phyloP scores from a whole-genome alignment of 192 early-diverging fungal species.

The Pilaira anomala region DNA sequence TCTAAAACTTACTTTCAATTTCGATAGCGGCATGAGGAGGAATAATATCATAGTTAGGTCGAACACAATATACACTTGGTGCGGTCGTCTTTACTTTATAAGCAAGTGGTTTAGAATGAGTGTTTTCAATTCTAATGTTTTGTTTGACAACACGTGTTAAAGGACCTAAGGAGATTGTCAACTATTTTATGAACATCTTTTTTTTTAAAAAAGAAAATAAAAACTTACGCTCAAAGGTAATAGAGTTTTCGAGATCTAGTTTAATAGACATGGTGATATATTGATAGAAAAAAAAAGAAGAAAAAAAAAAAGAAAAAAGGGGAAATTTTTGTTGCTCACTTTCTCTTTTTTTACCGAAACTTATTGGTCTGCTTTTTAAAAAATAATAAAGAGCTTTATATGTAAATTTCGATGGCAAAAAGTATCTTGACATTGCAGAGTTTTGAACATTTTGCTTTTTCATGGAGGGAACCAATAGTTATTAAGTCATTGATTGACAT shows the following conservation, averaged over 20 bases:
- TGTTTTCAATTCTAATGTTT: constrained; percentile 59
- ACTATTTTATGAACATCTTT: background rate
- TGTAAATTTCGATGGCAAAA: no score
- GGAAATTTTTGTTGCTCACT: no score
- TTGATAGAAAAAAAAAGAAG: no score
- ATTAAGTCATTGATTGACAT: no score
- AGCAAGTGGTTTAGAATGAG: constrained; percentile 65
- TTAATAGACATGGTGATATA: constrained; percentile 70
- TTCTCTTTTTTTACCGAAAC: no score
- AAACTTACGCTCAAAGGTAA: constrained; percentile 60
- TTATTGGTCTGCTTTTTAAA: no score
- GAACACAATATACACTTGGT: constrained; percentile 94
- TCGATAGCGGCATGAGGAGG: constrained; percentile 61
- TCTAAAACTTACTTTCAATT: constrained; percentile 63
- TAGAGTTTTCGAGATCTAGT: constrained; percentile 53
- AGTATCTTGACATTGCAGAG: no score
- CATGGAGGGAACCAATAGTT: no score
- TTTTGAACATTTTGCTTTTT: no score
- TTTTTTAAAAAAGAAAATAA: background rate
- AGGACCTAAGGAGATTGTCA: constrained; percentile 46
- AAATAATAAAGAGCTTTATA: no score
- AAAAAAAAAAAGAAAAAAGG: no score
- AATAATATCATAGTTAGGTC: constrained; percentile 87
- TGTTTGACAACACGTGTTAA: constrained; percentile 60
- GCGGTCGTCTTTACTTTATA: constrained; percentile 99